Evolutionary conservation across 2,329 filamentous ascomycete genomes (phyloP).

Genomic region (Sporothrix humicola): DNA sequence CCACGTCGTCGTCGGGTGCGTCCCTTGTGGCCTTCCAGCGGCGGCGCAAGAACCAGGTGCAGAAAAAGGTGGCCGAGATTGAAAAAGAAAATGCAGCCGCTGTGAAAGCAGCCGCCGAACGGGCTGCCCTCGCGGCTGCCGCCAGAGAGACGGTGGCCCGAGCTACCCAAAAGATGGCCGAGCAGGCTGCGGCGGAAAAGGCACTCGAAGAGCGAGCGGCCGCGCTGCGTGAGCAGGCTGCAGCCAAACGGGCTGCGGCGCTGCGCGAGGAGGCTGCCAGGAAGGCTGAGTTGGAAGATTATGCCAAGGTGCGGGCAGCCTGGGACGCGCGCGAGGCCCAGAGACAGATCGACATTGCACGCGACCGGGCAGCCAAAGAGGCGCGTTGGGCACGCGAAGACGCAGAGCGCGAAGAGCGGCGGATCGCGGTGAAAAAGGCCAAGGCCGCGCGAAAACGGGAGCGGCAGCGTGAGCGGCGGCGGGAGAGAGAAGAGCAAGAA

Average conservation of each 20-base stretch:
- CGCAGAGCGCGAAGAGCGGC: not conserved
- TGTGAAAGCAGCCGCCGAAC: not conserved
- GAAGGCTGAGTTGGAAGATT: not conserved
- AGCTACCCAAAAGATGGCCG: not conserved
- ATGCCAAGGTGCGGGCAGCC: not conserved
- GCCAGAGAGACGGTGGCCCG: not conserved
- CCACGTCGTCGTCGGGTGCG: slow-evolving; percentile 24
- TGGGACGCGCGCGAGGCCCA: not conserved
- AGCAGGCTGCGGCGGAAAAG: not conserved
- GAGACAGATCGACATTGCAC: not conserved
- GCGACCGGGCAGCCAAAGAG: not conserved
- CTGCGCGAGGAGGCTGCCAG: not conserved
- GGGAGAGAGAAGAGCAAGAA: not conserved
- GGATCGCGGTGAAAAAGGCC: not conserved
- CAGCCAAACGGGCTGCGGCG: not conserved
- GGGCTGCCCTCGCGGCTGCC: not conserved
- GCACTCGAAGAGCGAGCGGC: too few relatives aligned
- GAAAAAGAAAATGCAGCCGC: not conserved
- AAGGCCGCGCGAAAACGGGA: slow-evolving; percentile 1
- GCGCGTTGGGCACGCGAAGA: not conserved
- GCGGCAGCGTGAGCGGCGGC: not conserved
- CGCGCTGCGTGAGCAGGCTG: not conserved
- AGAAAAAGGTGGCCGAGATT: not conserved
- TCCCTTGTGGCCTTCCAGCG: not conserved
- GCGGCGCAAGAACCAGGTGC: not conserved